A percentile compares a stretch with the other conserved stretches of the same genome.
Evolutionary conservation across 441 rosid species (phyloP).

Genomic region (Adansonia rubrostipa): DNA sequence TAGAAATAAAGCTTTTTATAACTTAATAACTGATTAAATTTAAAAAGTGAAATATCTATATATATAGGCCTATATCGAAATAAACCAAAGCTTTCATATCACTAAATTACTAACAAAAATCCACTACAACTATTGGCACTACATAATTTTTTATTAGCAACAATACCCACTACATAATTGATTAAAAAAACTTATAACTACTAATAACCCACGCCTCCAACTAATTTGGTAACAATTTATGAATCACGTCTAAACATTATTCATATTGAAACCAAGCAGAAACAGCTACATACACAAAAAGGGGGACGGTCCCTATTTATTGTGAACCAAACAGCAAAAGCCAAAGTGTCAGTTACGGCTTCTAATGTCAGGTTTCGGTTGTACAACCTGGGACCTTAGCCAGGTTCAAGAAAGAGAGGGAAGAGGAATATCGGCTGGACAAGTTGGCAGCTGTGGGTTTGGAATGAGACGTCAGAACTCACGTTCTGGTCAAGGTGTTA

Average conservation of each 20-base stretch:
- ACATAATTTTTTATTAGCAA: too few species aligned
- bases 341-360: slow-evolving; percentile 26
- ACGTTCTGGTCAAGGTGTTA: slow-evolving; percentile 87
- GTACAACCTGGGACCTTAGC: slow-evolving; percentile 82
- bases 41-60: too few species aligned
- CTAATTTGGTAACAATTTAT: too few species aligned
- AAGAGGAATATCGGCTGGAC: slow-evolving; percentile 89
- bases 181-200: too few species aligned
- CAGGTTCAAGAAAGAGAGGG: slow-evolving; percentile 94
- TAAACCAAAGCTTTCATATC: too few species aligned
- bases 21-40: too few species aligned
- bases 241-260: neutral
- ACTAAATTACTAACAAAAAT: too few species aligned
- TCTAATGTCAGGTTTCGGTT: slow-evolving; percentile 60
- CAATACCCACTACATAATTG: too few species aligned
- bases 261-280: slow-evolving; percentile 40
- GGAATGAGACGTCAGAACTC: slow-evolving; percentile 99
- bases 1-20: too few species aligned
- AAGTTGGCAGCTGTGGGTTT: slow-evolving; percentile 91
- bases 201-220: too few species aligned
- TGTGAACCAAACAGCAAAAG: slow-evolving; percentile 39
- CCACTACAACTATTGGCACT: too few species aligned
- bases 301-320: slow-evolving; percentile 33
- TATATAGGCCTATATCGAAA: too few species aligned
- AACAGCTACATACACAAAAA: slow-evolving; percentile 5